Evolutionary conservation across 345 rosid species (phyloP).

Genomic region (Balakata baccata): DNA sequence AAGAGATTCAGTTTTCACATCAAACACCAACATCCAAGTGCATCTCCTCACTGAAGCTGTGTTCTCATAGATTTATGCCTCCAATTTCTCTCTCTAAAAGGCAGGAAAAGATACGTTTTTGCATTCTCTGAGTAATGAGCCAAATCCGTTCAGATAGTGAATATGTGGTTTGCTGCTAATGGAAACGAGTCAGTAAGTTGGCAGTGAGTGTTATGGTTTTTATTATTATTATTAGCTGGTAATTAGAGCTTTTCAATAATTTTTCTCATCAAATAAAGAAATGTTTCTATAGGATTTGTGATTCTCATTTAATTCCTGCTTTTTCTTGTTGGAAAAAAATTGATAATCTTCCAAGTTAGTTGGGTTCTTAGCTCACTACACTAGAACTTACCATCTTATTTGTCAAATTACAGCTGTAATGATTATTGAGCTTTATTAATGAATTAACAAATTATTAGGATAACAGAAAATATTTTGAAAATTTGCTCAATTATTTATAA

Average conservation of each 20-base stretch:
- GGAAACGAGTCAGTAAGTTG: slow-evolving; percentile 15
- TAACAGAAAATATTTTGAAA: neutral
- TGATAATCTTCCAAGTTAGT: neutral
- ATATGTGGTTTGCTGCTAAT: slow-evolving; percentile 13
- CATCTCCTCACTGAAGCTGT: neutral
- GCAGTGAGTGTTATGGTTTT: slow-evolving; percentile 2
- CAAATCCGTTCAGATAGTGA: slow-evolving; percentile 6
- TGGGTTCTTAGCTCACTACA: neutral
- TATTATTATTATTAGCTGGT: slow-evolving; percentile 10
- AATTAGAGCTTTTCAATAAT: neutral
- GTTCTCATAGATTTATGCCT: slow-evolving; percentile 15
- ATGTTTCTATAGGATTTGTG: neutral
- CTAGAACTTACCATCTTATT: neutral
- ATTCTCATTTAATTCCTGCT: neutral
- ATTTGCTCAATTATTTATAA: neutral
- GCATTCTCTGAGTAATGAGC: slow-evolving; percentile 8
- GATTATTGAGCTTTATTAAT: neutral
- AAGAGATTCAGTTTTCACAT: neutral
- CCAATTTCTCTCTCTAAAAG: slow-evolving; percentile 11
- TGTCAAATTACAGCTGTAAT: slow-evolving; percentile 1
- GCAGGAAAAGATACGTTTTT: slow-evolving; percentile 20
- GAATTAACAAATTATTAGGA: neutral
- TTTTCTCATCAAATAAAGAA: neutral
- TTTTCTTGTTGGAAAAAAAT: neutral
- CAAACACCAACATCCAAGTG: neutral